These are phyloP conservation scores for Cylindricascospora bacillispora DNA, from an alignment of 1,139 yeast species.

Conservation along the genomic window DNA sequence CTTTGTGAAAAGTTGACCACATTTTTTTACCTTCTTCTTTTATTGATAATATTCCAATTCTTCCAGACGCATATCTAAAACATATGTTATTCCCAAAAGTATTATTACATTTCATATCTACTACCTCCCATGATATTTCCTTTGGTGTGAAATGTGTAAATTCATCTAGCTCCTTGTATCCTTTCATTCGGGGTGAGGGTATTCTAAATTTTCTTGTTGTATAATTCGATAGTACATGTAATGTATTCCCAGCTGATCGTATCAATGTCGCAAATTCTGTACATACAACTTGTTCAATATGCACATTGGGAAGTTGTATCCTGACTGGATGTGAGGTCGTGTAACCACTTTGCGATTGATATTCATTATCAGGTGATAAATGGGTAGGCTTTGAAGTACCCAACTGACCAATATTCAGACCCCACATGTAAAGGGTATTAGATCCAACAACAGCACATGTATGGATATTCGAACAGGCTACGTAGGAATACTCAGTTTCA, in stretches of 20 bases:
- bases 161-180: constrained; percentile 13
- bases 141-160: constrained; percentile 19
- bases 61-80: constrained; percentile 21
- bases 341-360: constrained; percentile 13
- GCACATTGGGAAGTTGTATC: constrained; percentile 13
- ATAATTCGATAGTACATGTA: constrained; percentile 49
- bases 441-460: constrained; percentile 47
- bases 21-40: constrained; percentile 12
- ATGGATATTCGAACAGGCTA: constrained; percentile 62
- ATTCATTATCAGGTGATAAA: constrained; percentile 9
- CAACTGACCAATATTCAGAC: constrained; percentile 78
- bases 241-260: constrained; percentile 43
- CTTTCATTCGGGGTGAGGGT: constrained; percentile 25
- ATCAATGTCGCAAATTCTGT: constrained; percentile 65
- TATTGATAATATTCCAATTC: constrained; percentile 16
- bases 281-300: constrained; percentile 45
- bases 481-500: constrained; percentile 32
- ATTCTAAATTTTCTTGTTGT: constrained; percentile 40
- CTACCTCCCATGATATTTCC: constrained; percentile 15
- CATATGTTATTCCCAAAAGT: constrained; percentile 21
- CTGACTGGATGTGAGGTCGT: constrained; percentile 12
- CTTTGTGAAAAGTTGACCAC: constrained; percentile 18
- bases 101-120: constrained; percentile 21
- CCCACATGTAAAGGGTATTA: constrained; percentile 55
- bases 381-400: constrained; percentile 31